These are phyloP conservation scores for Maudiozyma serrabonitensis DNA, from an alignment of 805 yeast genomes.

Conservation along the genomic window DNA sequence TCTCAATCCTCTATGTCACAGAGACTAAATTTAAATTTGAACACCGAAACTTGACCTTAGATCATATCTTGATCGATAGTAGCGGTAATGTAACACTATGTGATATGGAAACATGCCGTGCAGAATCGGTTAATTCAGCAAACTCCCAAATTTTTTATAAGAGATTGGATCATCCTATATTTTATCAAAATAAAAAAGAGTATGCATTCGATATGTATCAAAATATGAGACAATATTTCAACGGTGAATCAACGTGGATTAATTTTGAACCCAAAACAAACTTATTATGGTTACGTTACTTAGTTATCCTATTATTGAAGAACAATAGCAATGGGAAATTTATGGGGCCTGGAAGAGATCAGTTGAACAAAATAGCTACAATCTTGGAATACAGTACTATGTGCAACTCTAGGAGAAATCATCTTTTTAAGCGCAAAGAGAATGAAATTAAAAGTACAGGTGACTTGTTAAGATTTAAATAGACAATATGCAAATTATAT, in stretches of 20 bases:
- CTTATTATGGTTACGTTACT: constrained; percentile 54
- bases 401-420: constrained; percentile 1
- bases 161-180: constrained; percentile 54
- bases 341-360: constrained; percentile 14
- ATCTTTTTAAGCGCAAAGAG: constrained; percentile 12
- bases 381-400: constrained; percentile 3
- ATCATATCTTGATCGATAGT: constrained; percentile 44
- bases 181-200: constrained; percentile 52
- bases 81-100: constrained; percentile 40
- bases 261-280: constrained; percentile 38
- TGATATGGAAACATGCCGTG: constrained; percentile 48
- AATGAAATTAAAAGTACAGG: constrained; percentile 14
- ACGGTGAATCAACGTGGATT: constrained; percentile 16
- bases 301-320: constrained; percentile 41
- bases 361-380: constrained; percentile 10
- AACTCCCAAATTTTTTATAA: constrained; percentile 33
- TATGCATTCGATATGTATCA: constrained; percentile 54
- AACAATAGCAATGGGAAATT: constrained; percentile 10
- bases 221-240: constrained; percentile 36
- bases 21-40: constrained; percentile 50
- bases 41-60: constrained; percentile 63
- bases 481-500: background rate
- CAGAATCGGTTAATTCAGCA: constrained; percentile 3
- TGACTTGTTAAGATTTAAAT: constrained; percentile 17
- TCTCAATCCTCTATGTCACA: constrained; percentile 38